A percentile compares a stretch with the other conserved stretches of the same genome.
phyloP scores from a whole-genome alignment of 1,284 basidiomycete genomes.

The Pulchroboletus neoregius region DNA sequence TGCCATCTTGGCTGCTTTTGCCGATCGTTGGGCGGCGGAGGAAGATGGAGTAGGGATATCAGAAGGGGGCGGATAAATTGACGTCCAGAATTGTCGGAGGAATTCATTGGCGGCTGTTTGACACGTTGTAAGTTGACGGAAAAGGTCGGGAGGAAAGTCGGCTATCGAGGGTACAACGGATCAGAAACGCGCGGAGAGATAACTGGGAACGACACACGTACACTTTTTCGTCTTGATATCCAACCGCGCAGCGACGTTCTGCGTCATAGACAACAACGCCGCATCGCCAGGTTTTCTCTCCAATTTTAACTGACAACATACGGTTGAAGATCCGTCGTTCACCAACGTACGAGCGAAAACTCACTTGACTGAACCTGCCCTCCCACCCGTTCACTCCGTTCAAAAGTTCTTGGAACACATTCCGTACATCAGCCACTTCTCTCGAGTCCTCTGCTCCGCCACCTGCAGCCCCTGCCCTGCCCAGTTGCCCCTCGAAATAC shows the following conservation, averaged over 20 bases:
- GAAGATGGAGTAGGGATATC: slow-evolving; percentile 48
- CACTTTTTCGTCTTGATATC: slow-evolving; percentile 63
- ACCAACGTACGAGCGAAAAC: slow-evolving; percentile 2
- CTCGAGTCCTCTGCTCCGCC: slow-evolving; percentile 17
- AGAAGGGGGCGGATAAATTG: slow-evolving; percentile 73
- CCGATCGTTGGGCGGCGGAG: slow-evolving; percentile 61
- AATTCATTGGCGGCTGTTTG: slow-evolving; percentile 96
- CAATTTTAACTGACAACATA: slow-evolving; percentile 49
- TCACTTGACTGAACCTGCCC: slow-evolving; percentile 52
- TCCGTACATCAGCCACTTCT: slow-evolving; percentile 42
- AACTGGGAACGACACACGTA: slow-evolving; percentile 36
- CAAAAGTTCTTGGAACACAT: slow-evolving; percentile 45
- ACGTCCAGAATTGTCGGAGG: slow-evolving; percentile 92
- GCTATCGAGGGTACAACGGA: slow-evolving; percentile 41
- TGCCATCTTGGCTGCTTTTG: slow-evolving; percentile 83
- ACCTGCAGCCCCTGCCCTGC: slow-evolving; percentile 31
- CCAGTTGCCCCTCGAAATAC: slow-evolving; percentile 67
- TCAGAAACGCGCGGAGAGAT: slow-evolving; percentile 1
- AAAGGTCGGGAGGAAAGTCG: slow-evolving; percentile 75
- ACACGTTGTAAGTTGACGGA: slow-evolving; percentile 80
- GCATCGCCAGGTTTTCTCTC: slow-evolving; percentile 64
- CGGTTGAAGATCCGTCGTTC: background rate
- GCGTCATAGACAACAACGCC: slow-evolving; percentile 71
- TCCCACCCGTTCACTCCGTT: slow-evolving; percentile 56
- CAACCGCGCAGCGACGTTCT: slow-evolving; percentile 65